These are phyloP conservation scores for Coniochaeta hoffmannii DNA, from an alignment of 2,329 filamentous ascomycete genomes.

Conservation along the genomic window DNA sequence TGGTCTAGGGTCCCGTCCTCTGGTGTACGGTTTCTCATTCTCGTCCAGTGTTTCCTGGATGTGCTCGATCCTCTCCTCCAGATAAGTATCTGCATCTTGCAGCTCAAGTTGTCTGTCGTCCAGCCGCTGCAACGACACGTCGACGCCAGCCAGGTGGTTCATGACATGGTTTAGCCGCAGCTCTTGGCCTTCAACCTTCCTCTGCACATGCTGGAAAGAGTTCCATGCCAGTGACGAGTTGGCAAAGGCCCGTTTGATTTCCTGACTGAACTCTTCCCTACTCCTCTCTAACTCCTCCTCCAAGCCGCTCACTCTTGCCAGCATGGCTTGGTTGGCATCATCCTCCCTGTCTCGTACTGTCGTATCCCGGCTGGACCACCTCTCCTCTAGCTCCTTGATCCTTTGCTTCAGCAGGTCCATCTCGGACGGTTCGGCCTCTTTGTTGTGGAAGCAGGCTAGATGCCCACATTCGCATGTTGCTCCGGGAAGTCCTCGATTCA, in stretches of 20 bases:
- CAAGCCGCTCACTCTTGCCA: conserved; percentile 39
- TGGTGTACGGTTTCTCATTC: conserved; percentile 15
- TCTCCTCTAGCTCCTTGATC: conserved; percentile 35
- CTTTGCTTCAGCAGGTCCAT: conserved; percentile 40
- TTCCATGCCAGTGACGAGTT: conserved; percentile 49
- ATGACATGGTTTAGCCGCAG: conserved; percentile 30
- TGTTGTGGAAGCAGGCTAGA: conserved; percentile 50
- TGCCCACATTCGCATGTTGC: conserved; percentile 53
- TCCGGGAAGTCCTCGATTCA: conserved; percentile 45
- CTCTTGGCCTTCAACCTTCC: conserved; percentile 27
- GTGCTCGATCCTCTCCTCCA: conserved; percentile 49
- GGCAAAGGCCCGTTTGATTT: conserved; percentile 47
- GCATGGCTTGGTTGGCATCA: conserved; percentile 29
- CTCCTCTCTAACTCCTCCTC: conserved; percentile 48
- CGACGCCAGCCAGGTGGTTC: conserved; percentile 31
- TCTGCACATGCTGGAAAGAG: conserved; percentile 38
- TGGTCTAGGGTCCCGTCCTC: conserved; percentile 7
- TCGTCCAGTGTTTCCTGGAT: conserved; percentile 20
- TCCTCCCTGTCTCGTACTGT: conserved; percentile 16
- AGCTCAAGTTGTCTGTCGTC: conserved; percentile 41
- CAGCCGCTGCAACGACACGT: conserved; percentile 35
- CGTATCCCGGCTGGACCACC: conserved; percentile 21
- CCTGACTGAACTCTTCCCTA: conserved; percentile 40
- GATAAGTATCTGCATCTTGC: conserved; percentile 39
- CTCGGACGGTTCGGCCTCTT: conserved; percentile 39